Percentiles rank a stretch among this genome's conserved stretches.
These are phyloP conservation scores for Turnera subulata DNA, from an alignment of 345 rosid genomes.

Conservation along the genomic window DNA sequence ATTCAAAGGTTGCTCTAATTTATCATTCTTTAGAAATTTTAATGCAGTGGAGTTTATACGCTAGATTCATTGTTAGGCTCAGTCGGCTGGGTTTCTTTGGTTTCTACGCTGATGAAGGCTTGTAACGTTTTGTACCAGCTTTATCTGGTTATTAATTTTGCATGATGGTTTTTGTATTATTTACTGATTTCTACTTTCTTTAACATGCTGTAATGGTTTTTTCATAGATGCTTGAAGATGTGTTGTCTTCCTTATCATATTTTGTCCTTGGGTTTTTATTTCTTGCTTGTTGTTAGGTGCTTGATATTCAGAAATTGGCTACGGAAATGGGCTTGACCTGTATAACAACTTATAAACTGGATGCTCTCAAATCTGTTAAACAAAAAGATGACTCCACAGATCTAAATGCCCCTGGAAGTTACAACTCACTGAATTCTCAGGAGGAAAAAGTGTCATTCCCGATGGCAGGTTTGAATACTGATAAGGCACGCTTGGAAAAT, in stretches of 20 bases:
- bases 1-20: no score
- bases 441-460: conserved; percentile 28
- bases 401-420: conserved; percentile 23
- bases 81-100: no score
- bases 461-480: conserved; percentile 26
- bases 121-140: no score
- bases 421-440: conserved; percentile 23
- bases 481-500: conserved; percentile 19
- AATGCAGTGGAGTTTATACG: no score
- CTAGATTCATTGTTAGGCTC: no score
- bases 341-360: conserved; percentile 74
- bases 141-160: no score
- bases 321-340: conserved; percentile 84
- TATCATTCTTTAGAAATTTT: no score
- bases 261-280: background rate
- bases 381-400: conserved; percentile 37
- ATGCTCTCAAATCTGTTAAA: conserved; percentile 83
- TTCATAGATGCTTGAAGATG: no score
- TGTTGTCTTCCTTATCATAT: background rate
- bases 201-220: no score
- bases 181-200: no score
- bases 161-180: no score
- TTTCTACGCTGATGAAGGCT: no score
- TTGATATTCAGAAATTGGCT: conserved; percentile 71
- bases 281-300: conserved; percentile 40